phyloP scores from a whole-genome alignment of 2,329 filamentous ascomycete species.

The Sporothrix dimorphospora region DNA sequence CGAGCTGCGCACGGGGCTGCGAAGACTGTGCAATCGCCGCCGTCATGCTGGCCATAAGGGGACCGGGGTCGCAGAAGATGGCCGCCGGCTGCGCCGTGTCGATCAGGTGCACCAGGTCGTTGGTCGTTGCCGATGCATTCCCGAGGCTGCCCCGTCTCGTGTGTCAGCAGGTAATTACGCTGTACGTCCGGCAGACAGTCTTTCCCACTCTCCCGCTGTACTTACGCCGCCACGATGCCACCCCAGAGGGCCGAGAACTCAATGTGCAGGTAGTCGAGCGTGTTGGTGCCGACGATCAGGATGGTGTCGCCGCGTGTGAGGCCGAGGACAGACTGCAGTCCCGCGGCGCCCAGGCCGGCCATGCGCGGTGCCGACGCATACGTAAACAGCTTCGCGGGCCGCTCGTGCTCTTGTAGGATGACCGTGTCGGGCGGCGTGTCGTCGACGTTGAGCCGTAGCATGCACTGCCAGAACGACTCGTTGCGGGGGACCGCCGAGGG shows the following conservation, averaged over 20 bases:
- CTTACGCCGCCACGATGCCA: conserved; percentile 20
- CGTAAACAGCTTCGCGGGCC: not conserved
- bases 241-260: conserved; percentile 6
- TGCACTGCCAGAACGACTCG: conserved; percentile 24
- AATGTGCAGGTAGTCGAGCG: conserved; percentile 11
- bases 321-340: not conserved
- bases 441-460: conserved; percentile 21
- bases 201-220: not conserved
- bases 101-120: conserved; percentile 18
- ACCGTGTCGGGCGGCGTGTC: conserved; percentile 17
- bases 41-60: not conserved
- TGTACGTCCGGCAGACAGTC: too few relatives aligned
- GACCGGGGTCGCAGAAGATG: conserved; percentile 2
- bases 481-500: not conserved
- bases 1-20: not conserved
- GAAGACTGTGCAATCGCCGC: not conserved
- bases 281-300: conserved; percentile 13
- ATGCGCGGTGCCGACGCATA: not conserved
- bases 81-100: not conserved
- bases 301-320: not conserved
- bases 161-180: too few relatives aligned
- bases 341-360: conserved; percentile 12
- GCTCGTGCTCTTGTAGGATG: conserved; percentile 24
- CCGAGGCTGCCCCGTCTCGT: conserved; percentile 4
- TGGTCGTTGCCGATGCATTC: not conserved